Evolutionary conservation across 495 filamentous ascomycete species (phyloP).

Genomic region (Hypoxylon fuscum): DNA sequence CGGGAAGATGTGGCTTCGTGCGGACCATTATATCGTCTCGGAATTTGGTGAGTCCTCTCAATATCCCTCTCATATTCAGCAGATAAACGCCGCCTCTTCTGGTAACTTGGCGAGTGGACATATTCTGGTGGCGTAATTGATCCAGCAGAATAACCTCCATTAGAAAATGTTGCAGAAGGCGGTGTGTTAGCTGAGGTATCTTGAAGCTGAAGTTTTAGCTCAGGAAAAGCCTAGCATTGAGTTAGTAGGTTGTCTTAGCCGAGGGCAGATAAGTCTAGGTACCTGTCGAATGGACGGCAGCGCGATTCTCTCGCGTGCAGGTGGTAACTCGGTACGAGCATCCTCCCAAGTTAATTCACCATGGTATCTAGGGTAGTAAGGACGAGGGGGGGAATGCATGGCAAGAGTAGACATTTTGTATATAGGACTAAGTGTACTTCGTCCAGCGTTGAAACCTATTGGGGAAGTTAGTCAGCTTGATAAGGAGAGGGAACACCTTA

Average conservation of each 20-base stretch:
- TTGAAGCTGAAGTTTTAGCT: constrained; percentile 36
- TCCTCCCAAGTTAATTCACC: constrained; percentile 42
- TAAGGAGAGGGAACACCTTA: not conserved
- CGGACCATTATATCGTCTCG: constrained; percentile 45
- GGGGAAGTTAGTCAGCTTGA: constrained; percentile 8
- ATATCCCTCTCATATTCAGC: constrained; percentile 41
- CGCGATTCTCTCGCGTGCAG: constrained; percentile 43
- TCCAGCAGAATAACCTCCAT: constrained; percentile 25
- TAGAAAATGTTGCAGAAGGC: constrained; percentile 39
- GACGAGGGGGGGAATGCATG: constrained; percentile 44
- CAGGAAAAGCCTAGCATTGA: constrained; percentile 47
- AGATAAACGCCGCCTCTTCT: constrained; percentile 50
- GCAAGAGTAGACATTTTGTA: constrained; percentile 49
- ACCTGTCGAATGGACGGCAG: constrained; percentile 59
- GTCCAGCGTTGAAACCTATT: constrained; percentile 2
- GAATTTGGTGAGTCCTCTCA: constrained; percentile 42
- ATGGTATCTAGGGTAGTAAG: constrained; percentile 38
- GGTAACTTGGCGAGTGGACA: constrained; percentile 46
- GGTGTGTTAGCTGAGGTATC: constrained; percentile 33
- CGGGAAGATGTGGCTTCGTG: constrained; percentile 34
- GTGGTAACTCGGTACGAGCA: constrained; percentile 27
- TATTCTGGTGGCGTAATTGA: constrained; percentile 46
- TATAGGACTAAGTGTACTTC: not conserved
- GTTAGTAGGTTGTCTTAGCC: constrained; percentile 24
- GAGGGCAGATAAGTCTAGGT: constrained; percentile 6